Evolutionary conservation across 495 filamentous ascomycete genomes (phyloP).

Genomic region (Daldinia vernicosa): DNA sequence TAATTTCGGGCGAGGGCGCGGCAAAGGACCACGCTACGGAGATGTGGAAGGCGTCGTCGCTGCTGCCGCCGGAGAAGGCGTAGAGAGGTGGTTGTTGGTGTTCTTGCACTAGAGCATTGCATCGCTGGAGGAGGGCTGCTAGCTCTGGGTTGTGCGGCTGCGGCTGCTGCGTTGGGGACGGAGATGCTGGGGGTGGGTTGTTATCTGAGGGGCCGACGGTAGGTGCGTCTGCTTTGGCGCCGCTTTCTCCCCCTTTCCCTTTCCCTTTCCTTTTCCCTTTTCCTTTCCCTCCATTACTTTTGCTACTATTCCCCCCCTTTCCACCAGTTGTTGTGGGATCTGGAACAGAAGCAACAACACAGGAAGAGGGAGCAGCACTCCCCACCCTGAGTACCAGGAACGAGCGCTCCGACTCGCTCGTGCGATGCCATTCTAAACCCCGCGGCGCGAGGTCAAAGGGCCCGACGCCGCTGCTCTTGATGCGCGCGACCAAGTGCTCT

Average conservation of each 20-base stretch:
- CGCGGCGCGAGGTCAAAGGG: conserved; percentile 49
- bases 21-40: conserved; percentile 81
- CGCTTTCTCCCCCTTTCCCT: not conserved
- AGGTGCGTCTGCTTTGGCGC: not conserved
- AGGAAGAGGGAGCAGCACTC: not conserved
- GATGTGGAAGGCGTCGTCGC: conserved; percentile 74
- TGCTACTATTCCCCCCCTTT: not conserved
- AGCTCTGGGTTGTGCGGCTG: conserved; percentile 60
- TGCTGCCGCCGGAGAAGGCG: conserved; percentile 51
- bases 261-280: not conserved
- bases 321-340: not conserved
- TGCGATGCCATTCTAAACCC: conserved; percentile 55
- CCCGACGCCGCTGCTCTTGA: conserved; percentile 39
- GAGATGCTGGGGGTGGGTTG: not conserved
- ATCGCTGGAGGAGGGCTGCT: conserved; percentile 67
- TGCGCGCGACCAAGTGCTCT: conserved; percentile 49
- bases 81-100: conserved; percentile 83
- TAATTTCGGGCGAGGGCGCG: conserved; percentile 51
- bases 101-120: conserved; percentile 66
- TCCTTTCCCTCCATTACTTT: not conserved
- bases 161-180: too few species aligned
- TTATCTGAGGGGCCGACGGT: not conserved
- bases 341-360: not conserved
- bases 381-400: conserved; percentile 79
- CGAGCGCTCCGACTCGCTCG: conserved; percentile 76